phyloP scores from a whole-genome alignment of 257 asterid species.

The Solanum stenotomum region DNA sequence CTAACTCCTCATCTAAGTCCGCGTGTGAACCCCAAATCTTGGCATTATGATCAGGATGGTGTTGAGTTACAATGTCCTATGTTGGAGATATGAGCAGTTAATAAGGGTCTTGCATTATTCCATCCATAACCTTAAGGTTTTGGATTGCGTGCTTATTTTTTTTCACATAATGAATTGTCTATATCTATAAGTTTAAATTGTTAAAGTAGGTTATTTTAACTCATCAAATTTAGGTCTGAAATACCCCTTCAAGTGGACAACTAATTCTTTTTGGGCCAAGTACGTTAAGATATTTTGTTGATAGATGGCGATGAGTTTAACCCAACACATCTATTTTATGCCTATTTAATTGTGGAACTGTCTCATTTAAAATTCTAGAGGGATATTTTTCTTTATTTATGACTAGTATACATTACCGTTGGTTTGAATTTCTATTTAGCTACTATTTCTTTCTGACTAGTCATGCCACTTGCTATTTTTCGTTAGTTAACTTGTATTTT shows the following conservation, averaged over 20 bases:
- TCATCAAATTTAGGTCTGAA: neutral
- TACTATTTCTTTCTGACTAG: neutral
- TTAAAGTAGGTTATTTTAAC: too few species aligned
- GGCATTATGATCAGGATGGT: neutral
- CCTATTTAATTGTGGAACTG: neutral
- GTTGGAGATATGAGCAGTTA: neutral
- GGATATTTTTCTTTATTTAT: neutral
- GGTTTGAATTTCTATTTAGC: neutral
- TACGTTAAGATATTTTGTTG: neutral
- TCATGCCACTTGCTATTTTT: neutral
- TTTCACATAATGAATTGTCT: too few species aligned
- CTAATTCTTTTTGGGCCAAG: neutral
- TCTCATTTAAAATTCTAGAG: neutral
- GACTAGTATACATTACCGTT: neutral
- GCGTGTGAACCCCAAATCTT: neutral
- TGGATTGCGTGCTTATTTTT: too few species aligned
- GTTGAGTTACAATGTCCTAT: neutral
- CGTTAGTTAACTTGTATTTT: neutral
- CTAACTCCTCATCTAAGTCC: neutral
- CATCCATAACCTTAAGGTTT: neutral
- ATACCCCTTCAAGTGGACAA: neutral
- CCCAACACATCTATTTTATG: neutral
- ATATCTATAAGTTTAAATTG: too few species aligned
- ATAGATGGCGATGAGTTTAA: neutral
- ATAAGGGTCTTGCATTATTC: neutral